Evolutionary conservation across 148 eudicot species (phyloP).

Genomic region (Rheum nobile): DNA sequence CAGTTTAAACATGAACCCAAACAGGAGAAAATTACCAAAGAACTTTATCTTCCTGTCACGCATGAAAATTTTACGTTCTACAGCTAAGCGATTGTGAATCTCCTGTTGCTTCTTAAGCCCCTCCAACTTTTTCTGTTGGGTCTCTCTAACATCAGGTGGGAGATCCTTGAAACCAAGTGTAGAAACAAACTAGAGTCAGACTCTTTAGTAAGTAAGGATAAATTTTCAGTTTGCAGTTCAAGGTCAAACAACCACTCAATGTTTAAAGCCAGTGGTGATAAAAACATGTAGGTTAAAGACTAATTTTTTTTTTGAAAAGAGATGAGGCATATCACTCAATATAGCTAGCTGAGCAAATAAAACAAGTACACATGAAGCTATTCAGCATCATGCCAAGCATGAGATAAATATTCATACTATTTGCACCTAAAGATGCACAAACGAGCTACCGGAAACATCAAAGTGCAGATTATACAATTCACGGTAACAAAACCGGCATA

Average conservation of each 20-base stretch:
- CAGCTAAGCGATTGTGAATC: slow-evolving; percentile 51
- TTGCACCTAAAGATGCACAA: background rate
- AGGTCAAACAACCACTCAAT: background rate
- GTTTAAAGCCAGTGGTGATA: background rate
- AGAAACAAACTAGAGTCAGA: background rate
- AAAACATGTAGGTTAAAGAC: background rate
- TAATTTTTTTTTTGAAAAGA: background rate
- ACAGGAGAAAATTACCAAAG: slow-evolving; percentile 43
- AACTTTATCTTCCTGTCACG: slow-evolving; percentile 75
- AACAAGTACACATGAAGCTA: background rate
- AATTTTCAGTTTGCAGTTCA: background rate
- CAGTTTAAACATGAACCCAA: background rate
- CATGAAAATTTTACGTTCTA: slow-evolving; percentile 64
- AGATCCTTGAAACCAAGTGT: slow-evolving; percentile 41
- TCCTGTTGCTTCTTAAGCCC: slow-evolving; percentile 77
- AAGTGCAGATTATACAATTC: background rate
- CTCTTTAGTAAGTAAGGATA: background rate
- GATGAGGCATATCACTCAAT: background rate
- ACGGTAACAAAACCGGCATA: background rate
- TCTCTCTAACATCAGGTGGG: slow-evolving; percentile 65
- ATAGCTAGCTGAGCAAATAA: background rate
- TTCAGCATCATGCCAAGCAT: background rate
- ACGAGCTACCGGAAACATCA: background rate
- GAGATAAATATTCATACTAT: background rate
- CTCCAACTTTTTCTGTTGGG: slow-evolving; percentile 68